Base-by-base conservation (phyloP, 768 basidiomycete genomes). In the Clitopilus passeckerianus region DNA sequence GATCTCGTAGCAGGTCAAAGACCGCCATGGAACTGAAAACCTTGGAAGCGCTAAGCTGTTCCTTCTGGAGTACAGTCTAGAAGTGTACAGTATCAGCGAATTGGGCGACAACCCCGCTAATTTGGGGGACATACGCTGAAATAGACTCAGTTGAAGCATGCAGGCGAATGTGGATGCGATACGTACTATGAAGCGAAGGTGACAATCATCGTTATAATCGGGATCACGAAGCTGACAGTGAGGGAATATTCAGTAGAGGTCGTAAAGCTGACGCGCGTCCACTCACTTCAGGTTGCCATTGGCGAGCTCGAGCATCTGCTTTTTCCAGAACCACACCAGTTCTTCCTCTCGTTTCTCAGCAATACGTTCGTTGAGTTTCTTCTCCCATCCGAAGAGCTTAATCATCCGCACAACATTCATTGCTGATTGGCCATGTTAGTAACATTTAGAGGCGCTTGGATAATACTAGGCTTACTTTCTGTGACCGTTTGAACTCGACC, bases 381-480 rank as follows among this genome's bases (percentile, higher is more conserved):
- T 77, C 77, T 86, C 80, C 80, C 89, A 82, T 9, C 79, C 89
- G 64, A 91, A 89, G 43, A 90, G 72, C 70, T 90, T 90, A 67
- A 89, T 75, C 83, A 89, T 87, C 16, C 86, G 79, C 15, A 87
- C 69, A 18, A 84, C 80, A 57, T 79, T 80, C 65, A 86, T 74
- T 5, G 76, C 85, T 85, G 56, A 70, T 74, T 23, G 71, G 74
- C 30, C 16, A 41, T 53, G 52, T 60, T 44, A 59, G 57, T 54
- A 18, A 14, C 27, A 41, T 52, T 20, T n/a, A n/a, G n/a, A n/a
- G n/a, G n/a, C n/a, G n/a, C 90, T 7, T 52, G 63, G 68, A 69
- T 64, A 89, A 46, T 89, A 71, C 69, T 90, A 87, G 1, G 57
- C 76, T 64, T 64, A 82, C 84, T 76, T 72, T 89, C 87, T 4